Base-by-base conservation (phyloP, 768 basidiomycete species). In the Pisolithus tinctorius region DNA sequence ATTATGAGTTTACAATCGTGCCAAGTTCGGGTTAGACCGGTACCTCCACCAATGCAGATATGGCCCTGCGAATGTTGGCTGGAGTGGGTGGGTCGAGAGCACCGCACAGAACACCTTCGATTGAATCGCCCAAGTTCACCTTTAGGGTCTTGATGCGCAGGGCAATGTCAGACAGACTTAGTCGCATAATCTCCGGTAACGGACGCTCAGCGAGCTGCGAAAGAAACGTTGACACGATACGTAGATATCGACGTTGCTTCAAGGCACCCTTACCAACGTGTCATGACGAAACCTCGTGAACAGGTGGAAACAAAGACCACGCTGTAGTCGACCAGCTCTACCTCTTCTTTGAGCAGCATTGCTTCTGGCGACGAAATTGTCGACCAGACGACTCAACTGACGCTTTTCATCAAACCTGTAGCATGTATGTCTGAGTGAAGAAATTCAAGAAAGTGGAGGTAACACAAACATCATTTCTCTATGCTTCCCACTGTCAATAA, bases 81-180 rank as follows among this genome's bases (percentile, higher is more conserved):
- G 86, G 65, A 2, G 83, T 71, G 1, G 95, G 95, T 4, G 95
- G 94, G 63, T 98, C 96, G 51, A 98, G 70, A 2, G 94, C 95
- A 52, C 78, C 79, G 36, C 84, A 82, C 2, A 99, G 75, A 6
- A 92, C 91, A 54, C 94, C 90, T 63, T 95, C 94, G 54, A 99
- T 93, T 0, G 88, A 84, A 10, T 75, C 69, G 7, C 88, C 93
- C 30, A 94, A 66, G 54, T 86, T 88, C 42, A 96, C 77, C 62
- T 89, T 91, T 80, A 98, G 86, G 52, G 95, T 95, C 71, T 94
- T 94, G 68, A 89, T 94, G 48, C 90, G 82, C 47, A 95, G 74
- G 0, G 89, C 88, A 29, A 99, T 78, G 63, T 97, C 92, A 31
- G 93, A 92, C 25, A 98, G 71, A 59, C 93, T 94, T 4, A 98